phyloP scores from a whole-genome alignment of 768 basidiomycete genomes.

The Tephrocybe sp. region DNA sequence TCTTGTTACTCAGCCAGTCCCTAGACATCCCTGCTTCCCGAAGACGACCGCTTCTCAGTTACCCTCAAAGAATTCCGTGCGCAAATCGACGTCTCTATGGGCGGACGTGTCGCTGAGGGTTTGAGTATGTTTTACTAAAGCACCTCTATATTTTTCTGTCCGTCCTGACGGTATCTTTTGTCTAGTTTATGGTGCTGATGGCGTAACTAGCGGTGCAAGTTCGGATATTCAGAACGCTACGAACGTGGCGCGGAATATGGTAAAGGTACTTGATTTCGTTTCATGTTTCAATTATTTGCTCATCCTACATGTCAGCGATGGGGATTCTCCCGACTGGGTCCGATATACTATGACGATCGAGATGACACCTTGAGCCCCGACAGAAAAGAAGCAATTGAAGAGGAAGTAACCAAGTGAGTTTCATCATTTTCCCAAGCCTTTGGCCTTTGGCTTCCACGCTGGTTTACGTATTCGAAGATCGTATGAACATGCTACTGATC shows the following conservation, averaged over 20 bases:
- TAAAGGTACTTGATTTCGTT: constrained; percentile 60
- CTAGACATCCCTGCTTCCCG: constrained; percentile 77
- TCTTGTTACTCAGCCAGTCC: constrained; percentile 12
- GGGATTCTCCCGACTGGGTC: constrained; percentile 85
- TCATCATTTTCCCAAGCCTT: neutral
- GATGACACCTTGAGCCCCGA: constrained; percentile 70
- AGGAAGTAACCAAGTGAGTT: constrained; percentile 79
- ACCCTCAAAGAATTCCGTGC: constrained; percentile 76
- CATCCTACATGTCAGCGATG: constrained; percentile 47
- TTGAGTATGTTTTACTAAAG: constrained; percentile 50
- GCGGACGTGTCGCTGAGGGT: constrained; percentile 94
- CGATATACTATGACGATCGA: constrained; percentile 77
- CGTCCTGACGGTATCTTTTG: constrained; percentile 14
- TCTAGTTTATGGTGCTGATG: constrained; percentile 83
- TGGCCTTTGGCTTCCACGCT: too few species aligned
- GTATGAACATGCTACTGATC: constrained; percentile 11
- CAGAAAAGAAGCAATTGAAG: constrained; percentile 84
- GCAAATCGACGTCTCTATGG: constrained; percentile 89
- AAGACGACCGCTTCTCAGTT: constrained; percentile 73
- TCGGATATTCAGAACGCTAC: constrained; percentile 87
- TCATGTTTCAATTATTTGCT: neutral
- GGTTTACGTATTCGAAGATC: neutral
- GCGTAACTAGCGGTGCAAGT: constrained; percentile 89
- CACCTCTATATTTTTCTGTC: constrained; percentile 16
- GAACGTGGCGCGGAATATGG: constrained; percentile 79